These are phyloP conservation scores for Colletotrichum sp. DNA, from an alignment of 2,329 filamentous ascomycete genomes.

Conservation along the genomic window DNA sequence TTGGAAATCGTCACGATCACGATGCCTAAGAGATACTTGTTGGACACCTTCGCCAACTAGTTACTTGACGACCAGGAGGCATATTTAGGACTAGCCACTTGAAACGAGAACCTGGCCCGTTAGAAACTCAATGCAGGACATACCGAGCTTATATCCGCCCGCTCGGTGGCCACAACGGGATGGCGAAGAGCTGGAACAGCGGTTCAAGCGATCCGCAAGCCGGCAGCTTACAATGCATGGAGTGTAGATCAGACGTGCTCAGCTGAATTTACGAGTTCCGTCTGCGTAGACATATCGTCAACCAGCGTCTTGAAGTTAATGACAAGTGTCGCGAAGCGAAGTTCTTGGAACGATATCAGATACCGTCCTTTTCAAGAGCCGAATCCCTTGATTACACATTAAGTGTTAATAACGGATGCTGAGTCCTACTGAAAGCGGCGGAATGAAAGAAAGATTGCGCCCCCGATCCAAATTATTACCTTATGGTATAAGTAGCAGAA, in stretches of 20 bases:
- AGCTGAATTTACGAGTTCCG: neutral
- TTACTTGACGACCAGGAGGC: neutral
- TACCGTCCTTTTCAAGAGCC: neutral
- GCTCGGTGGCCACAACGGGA: accelerated
- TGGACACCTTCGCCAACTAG: neutral
- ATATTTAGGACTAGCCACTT: neutral
- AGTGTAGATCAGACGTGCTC: neutral
- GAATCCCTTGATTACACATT: too few species aligned
- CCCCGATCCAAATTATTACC: too few species aligned
- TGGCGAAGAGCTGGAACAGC: neutral
- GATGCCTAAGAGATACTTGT: accelerated
- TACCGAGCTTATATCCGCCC: neutral
- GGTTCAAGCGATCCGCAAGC: neutral
- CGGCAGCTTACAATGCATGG: neutral
- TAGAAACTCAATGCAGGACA: neutral
- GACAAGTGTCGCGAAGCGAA: neutral
- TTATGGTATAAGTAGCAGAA: too few species aligned
- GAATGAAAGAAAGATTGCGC: too few species aligned
- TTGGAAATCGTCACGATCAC: accelerated
- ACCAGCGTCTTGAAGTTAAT: neutral
- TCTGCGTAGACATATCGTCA: neutral
- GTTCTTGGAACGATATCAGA: neutral
- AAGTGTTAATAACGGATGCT: too few species aligned
- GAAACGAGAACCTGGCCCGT: neutral
- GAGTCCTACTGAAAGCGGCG: too few species aligned